phyloP scores from a whole-genome alignment of 2,329 filamentous ascomycete species.

The Ustilaginoidea virens region DNA sequence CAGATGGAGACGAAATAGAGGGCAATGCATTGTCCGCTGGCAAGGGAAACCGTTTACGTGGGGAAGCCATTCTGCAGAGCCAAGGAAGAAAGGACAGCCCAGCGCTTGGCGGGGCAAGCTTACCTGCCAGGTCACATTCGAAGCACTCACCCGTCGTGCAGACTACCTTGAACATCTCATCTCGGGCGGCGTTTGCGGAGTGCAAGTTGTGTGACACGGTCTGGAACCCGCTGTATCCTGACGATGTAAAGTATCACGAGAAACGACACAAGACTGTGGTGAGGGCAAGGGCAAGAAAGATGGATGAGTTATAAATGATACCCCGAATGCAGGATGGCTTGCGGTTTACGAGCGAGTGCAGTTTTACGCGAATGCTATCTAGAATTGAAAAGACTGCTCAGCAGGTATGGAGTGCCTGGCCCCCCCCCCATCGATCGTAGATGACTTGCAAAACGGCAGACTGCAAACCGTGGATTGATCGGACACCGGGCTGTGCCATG shows the following conservation, averaged over 20 bases:
- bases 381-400: too few species aligned
- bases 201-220: slow-evolving; percentile 27
- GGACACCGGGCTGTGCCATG: too few species aligned
- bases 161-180: slow-evolving; percentile 28
- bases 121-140: not conserved
- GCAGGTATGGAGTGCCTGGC: too few species aligned
- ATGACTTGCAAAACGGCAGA: too few species aligned
- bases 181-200: slow-evolving; percentile 25
- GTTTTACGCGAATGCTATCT: too few species aligned
- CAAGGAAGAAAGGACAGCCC: not conserved
- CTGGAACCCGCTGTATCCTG: slow-evolving; percentile 27
- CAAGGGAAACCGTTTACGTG: not conserved
- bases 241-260: slow-evolving; percentile 26
- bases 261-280: slow-evolving; percentile 22
- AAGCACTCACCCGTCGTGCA: slow-evolving; percentile 15
- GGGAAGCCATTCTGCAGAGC: not conserved
- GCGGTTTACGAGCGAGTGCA: too few species aligned
- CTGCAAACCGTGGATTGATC: too few species aligned
- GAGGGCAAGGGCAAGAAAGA: slow-evolving; percentile 11
- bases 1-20: slow-evolving; percentile 1
- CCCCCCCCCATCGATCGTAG: too few species aligned
- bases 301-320: slow-evolving; percentile 8
- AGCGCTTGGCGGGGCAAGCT: slow-evolving; percentile 1
- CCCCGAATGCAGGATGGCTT: too few species aligned
- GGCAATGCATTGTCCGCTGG: not conserved